Evolutionary conservation across 2,329 filamentous ascomycete genomes (phyloP).

Genomic region (Harringtonia aguacate): DNA sequence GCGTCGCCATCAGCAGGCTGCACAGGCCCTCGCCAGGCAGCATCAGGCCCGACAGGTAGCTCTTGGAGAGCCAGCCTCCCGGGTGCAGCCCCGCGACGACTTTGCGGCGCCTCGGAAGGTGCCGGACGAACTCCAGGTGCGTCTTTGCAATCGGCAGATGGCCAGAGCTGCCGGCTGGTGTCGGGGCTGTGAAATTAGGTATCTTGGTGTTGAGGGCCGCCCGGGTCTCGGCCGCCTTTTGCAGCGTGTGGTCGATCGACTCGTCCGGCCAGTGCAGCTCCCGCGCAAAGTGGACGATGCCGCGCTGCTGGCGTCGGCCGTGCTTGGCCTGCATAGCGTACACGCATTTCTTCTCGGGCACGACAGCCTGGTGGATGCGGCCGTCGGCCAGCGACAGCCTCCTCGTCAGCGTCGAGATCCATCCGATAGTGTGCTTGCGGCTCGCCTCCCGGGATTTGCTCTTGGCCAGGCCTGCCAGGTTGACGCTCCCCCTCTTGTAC

Average conservation of each 20-base stretch:
- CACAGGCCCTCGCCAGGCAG: slow-evolving; percentile 52
- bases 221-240: not conserved
- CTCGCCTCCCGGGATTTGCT: slow-evolving; percentile 15
- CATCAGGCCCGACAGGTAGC: slow-evolving; percentile 54
- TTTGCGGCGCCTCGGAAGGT: slow-evolving; percentile 36
- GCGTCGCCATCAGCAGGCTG: slow-evolving; percentile 54
- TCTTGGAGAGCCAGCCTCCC: slow-evolving; percentile 57
- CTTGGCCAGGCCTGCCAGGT: not conserved
- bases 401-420: slow-evolving; percentile 48
- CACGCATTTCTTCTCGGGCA: slow-evolving; percentile 18
- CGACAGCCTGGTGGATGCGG: slow-evolving; percentile 11
- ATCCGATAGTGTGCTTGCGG: slow-evolving; percentile 28
- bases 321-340: slow-evolving; percentile 46
- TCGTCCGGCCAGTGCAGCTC: slow-evolving; percentile 51
- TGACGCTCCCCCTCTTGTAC: not conserved
- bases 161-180: slow-evolving; percentile 1
- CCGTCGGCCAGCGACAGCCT: slow-evolving; percentile 32
- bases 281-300: slow-evolving; percentile 52
- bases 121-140: slow-evolving; percentile 15
- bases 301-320: slow-evolving; percentile 47
- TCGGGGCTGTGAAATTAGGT: slow-evolving; percentile 13
- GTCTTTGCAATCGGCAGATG: slow-evolving; percentile 8
- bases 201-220: slow-evolving; percentile 28
- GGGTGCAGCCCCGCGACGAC: slow-evolving; percentile 47
- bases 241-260: not conserved